phyloP scores from a whole-genome alignment of 225 moss, liverwort and hornwort species.

The Polytrichum formosum region DNA sequence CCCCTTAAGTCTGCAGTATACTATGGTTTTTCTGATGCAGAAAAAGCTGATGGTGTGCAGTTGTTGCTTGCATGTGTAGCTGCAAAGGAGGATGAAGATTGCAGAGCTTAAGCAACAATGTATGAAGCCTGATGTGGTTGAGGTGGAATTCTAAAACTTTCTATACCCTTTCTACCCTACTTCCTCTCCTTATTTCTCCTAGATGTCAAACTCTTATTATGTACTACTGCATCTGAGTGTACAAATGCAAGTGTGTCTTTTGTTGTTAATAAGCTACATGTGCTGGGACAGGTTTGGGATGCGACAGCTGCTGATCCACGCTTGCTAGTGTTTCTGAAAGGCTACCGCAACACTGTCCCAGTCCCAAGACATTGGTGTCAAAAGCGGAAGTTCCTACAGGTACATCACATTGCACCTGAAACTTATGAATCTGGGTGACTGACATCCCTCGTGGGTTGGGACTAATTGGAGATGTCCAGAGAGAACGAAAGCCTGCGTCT shows the following conservation, averaged over 20 bases:
- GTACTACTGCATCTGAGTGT: not conserved
- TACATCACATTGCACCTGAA: slow-evolving; percentile 58
- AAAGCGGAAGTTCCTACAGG: slow-evolving; percentile 99
- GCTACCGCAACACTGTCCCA: slow-evolving; percentile 98
- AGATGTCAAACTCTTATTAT: not conserved
- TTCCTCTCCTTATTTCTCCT: not conserved
- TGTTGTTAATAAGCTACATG: not conserved
- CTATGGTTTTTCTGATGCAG: not conserved
- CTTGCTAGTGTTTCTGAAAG: slow-evolving; percentile 92
- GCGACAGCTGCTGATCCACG: slow-evolving; percentile 99
- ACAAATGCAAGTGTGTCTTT: too few relatives aligned
- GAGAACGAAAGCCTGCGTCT: slow-evolving; percentile 69
- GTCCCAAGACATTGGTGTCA: slow-evolving; percentile 99
- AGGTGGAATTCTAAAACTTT: slow-evolving; percentile 41
- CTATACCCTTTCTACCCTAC: not conserved
- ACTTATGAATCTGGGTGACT: slow-evolving; percentile 40
- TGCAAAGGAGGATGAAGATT: slow-evolving; percentile 98
- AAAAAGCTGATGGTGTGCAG: slow-evolving; percentile 6
- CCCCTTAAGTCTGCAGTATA: not conserved
- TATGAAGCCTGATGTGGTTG: slow-evolving; percentile 97
- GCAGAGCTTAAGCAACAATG: slow-evolving; percentile 99
- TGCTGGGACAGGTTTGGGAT: slow-evolving; percentile 81
- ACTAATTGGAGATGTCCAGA: slow-evolving; percentile 71
- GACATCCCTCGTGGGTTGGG: slow-evolving; percentile 75
- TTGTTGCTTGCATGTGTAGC: slow-evolving; percentile 45